These are phyloP conservation scores for Mycena vulgaris DNA, from an alignment of 768 basidiomycete genomes.

Conservation along the genomic window DNA sequence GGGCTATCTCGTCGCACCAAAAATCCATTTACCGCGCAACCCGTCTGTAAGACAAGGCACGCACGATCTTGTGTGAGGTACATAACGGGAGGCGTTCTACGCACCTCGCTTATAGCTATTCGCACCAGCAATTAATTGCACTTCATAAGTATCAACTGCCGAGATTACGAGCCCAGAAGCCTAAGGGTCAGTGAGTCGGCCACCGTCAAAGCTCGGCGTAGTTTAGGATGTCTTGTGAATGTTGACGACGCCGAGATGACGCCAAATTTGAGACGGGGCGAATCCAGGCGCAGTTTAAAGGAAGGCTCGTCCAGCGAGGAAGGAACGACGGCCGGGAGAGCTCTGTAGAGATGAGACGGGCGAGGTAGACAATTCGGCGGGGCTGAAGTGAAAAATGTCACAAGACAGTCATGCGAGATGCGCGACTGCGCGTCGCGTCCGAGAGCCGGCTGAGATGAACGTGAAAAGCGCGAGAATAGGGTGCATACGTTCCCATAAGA, in stretches of 20 bases:
- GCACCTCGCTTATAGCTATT: slow-evolving; percentile 9
- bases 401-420: slow-evolving; percentile 7
- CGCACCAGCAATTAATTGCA: slow-evolving; percentile 1
- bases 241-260: slow-evolving; percentile 3
- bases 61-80: too few relatives aligned
- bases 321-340: neutral
- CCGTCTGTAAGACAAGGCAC: too few relatives aligned
- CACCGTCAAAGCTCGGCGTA: slow-evolving; percentile 8
- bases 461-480: neutral
- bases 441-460: neutral
- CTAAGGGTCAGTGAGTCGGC: slow-evolving; percentile 1
- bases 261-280: slow-evolving; percentile 10
- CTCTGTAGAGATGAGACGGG: neutral
- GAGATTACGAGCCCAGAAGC: neutral
- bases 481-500: neutral
- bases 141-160: neutral
- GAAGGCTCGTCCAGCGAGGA: neutral
- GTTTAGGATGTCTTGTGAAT: slow-evolving; percentile 4
- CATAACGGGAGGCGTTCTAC: neutral
- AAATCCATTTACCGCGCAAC: too few relatives aligned
- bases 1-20: too few relatives aligned
- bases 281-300: slow-evolving; percentile 8
- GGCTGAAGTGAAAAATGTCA: slow-evolving; percentile 6
- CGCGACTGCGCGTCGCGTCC: neutral
- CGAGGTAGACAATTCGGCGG: neutral